phyloP scores from a whole-genome alignment of 306 rosid species.

The Prunus fruticosa region DNA sequence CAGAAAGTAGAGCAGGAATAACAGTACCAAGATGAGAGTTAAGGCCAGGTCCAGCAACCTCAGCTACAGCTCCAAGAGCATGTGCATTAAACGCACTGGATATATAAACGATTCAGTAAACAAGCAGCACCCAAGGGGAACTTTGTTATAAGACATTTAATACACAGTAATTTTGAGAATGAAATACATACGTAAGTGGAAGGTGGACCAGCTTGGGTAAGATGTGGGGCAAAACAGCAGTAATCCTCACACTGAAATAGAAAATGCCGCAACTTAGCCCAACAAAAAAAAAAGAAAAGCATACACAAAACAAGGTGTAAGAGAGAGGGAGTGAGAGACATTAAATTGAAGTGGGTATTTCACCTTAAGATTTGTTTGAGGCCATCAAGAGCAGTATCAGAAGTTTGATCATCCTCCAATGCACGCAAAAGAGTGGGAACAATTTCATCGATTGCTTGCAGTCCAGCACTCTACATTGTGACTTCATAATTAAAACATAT shows the following conservation, averaged over 20 bases:
- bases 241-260: slow-evolving; percentile 71
- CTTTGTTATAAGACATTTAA: neutral
- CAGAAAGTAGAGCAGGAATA: slow-evolving; percentile 87
- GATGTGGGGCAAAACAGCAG: slow-evolving; percentile 92
- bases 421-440: slow-evolving; percentile 96
- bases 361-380: slow-evolving; percentile 97
- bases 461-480: slow-evolving; percentile 78
- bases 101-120: slow-evolving; percentile 14
- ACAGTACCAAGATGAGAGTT: slow-evolving; percentile 75
- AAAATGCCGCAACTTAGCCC: slow-evolving; percentile 26
- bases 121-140: neutral
- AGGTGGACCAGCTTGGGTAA: slow-evolving; percentile 91
- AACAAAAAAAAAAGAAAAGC: neutral
- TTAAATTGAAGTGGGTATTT: neutral
- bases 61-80: slow-evolving; percentile 97
- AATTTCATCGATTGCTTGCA: slow-evolving; percentile 98
- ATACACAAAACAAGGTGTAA: neutral
- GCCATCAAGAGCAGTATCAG: slow-evolving; percentile 96
- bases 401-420: slow-evolving; percentile 82
- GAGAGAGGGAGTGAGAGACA: neutral
- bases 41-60: slow-evolving; percentile 95
- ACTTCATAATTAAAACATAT: slow-evolving; percentile 5
- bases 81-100: slow-evolving; percentile 92
- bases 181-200: slow-evolving; percentile 74
- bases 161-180: slow-evolving; percentile 17